A percentile compares a stretch with the other conserved stretches of the same genome.
These are phyloP conservation scores for Xylaria telfairii DNA, from an alignment of 495 filamentous ascomycete species.

Conservation along the genomic window DNA sequence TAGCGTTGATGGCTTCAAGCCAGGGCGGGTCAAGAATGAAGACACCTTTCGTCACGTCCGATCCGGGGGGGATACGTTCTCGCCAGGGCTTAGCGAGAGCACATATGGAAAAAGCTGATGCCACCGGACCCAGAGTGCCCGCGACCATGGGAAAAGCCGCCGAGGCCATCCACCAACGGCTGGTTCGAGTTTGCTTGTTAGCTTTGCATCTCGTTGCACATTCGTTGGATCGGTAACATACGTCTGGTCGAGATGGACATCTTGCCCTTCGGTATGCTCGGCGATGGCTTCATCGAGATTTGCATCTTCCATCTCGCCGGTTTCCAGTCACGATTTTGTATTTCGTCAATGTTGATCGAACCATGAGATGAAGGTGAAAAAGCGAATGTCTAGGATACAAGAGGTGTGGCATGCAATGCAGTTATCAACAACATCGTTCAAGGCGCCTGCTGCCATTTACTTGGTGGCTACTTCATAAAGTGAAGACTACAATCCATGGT, in stretches of 20 bases:
- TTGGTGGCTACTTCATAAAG: background rate
- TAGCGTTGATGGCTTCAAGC: constrained; percentile 73
- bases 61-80: constrained; percentile 61
- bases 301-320: constrained; percentile 64
- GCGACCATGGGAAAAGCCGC: constrained; percentile 82
- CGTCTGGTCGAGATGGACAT: constrained; percentile 63
- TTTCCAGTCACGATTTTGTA: background rate
- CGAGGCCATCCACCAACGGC: constrained; percentile 87
- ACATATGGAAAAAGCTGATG: constrained; percentile 78
- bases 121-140: constrained; percentile 84
- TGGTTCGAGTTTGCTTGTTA: constrained; percentile 28
- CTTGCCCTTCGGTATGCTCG: constrained; percentile 54
- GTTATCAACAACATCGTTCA: background rate
- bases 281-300: constrained; percentile 60
- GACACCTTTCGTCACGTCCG: constrained; percentile 52
- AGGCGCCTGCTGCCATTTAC: background rate
- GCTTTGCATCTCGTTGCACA: background rate
- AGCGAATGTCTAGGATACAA: background rate
- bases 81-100: constrained; percentile 77
- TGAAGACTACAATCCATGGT: background rate
- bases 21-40: constrained; percentile 73
- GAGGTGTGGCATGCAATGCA: background rate
- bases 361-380: background rate
- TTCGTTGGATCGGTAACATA: constrained; percentile 29
- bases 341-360: background rate